Percentiles rank a stretch among this genome's conserved stretches.
phyloP scores from a whole-genome alignment of 2,329 filamentous ascomycete species.

The Pestalotiopsis sp. region DNA sequence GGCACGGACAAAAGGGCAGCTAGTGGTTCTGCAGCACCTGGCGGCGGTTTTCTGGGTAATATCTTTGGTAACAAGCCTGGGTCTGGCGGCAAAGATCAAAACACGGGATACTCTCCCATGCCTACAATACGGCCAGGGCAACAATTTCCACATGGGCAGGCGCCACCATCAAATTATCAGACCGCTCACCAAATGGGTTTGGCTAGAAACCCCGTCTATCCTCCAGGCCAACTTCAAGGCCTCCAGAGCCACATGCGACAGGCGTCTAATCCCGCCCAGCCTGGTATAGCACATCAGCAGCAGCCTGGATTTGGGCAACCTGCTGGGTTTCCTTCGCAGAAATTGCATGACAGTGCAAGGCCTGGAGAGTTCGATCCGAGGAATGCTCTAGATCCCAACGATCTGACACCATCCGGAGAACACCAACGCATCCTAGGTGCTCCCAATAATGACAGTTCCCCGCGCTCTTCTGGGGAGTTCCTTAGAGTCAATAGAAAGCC shows the following conservation, averaged over 20 bases:
- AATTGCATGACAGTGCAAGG: slow-evolving; percentile 18
- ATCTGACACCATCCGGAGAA: not conserved
- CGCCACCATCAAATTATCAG: slow-evolving; percentile 21
- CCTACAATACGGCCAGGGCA: slow-evolving; percentile 9
- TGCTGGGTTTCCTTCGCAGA: slow-evolving; percentile 19
- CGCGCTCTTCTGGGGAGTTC: slow-evolving; percentile 21
- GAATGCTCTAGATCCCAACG: slow-evolving; percentile 12
- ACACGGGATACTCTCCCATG: slow-evolving; percentile 19
- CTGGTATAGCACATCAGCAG: slow-evolving; percentile 7
- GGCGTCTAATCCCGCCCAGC: slow-evolving; percentile 3
- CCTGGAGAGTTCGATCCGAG: slow-evolving; percentile 8
- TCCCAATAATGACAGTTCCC: slow-evolving; percentile 15
- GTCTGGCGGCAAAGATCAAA: slow-evolving; percentile 25
- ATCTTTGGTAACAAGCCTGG: slow-evolving; percentile 25
- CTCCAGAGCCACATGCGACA: not conserved
- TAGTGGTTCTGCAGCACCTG: slow-evolving; percentile 5
- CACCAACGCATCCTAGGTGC: slow-evolving; percentile 12
- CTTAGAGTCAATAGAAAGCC: slow-evolving; percentile 26
- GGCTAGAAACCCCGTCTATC: slow-evolving; percentile 18
- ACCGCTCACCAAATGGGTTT: slow-evolving; percentile 26
- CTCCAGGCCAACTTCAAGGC: slow-evolving; percentile 6
- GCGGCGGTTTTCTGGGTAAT: slow-evolving; percentile 24
- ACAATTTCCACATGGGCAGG: slow-evolving; percentile 22
- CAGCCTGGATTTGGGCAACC: slow-evolving; percentile 15
- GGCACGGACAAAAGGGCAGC: slow-evolving; percentile 23